Conservation (phyloP, 2,329 filamentous ascomycete genomes). For the Claviceps maximensis region DNA sequence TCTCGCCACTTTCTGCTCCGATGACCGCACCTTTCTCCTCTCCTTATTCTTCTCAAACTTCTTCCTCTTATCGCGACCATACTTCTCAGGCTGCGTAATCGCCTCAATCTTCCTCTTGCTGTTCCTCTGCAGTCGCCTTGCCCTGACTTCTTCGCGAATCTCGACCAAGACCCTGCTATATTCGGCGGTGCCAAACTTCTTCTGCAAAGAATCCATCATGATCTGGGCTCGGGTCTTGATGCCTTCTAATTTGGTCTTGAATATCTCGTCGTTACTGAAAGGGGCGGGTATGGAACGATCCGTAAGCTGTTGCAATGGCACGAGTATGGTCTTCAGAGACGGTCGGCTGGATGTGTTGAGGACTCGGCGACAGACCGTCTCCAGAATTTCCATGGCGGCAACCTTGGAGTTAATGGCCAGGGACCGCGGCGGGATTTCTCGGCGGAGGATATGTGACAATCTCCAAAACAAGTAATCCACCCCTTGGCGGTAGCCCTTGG, state of each 20-base stretch:
- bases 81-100: slow-evolving; percentile 66
- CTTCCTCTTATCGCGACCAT: slow-evolving; percentile 66
- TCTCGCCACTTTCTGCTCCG: slow-evolving; percentile 58
- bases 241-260: slow-evolving; percentile 54
- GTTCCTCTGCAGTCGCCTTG: slow-evolving; percentile 58
- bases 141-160: slow-evolving; percentile 60
- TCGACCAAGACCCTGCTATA: slow-evolving; percentile 64
- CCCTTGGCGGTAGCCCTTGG: slow-evolving; percentile 18
- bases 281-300: slow-evolving; percentile 63
- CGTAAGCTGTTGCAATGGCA: slow-evolving; percentile 66
- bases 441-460: slow-evolving; percentile 64
- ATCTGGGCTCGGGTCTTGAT: slow-evolving; percentile 62
- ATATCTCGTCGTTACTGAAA: slow-evolving; percentile 55
- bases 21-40: slow-evolving; percentile 64
- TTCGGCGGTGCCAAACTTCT: slow-evolving; percentile 65
- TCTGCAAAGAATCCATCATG: slow-evolving; percentile 70
- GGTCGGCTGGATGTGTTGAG: slow-evolving; percentile 42
- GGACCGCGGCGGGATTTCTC: slow-evolving; percentile 53
- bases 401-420: slow-evolving; percentile 59
- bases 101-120: slow-evolving; percentile 84
- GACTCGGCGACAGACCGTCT: slow-evolving; percentile 52
- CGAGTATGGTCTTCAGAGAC: slow-evolving; percentile 47
- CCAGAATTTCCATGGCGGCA: slow-evolving; percentile 60
- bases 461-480: slow-evolving; percentile 68
- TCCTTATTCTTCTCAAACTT: slow-evolving; percentile 76